phyloP scores from a whole-genome alignment of 345 rosid species.

The Rubroshorea leprosula region DNA sequence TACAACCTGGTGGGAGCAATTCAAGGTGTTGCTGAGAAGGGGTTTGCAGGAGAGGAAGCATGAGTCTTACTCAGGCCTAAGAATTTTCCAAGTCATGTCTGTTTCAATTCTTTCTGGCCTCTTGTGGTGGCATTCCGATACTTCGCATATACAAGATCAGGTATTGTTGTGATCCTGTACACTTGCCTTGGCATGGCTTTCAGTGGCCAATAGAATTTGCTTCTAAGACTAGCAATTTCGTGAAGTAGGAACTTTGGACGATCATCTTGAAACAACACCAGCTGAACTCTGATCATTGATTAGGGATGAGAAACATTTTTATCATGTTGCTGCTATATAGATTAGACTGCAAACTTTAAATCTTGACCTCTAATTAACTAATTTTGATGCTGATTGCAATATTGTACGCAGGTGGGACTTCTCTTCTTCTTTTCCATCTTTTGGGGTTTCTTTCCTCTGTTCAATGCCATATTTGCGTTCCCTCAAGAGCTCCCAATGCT shows the following conservation, averaged over 20 bases:
- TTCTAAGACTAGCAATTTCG: too few relatives aligned
- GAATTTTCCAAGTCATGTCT: conserved; percentile 78
- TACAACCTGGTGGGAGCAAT: conserved; percentile 81
- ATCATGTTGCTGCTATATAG: too few relatives aligned
- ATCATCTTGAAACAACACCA: too few relatives aligned
- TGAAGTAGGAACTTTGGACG: too few relatives aligned
- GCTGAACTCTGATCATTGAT: not conserved
- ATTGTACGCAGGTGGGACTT: conserved; percentile 61
- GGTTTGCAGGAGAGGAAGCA: conserved; percentile 80
- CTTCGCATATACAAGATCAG: conserved; percentile 79
- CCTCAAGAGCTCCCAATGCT: conserved; percentile 89
- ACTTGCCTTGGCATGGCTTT: too few relatives aligned
- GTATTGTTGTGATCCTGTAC: too few relatives aligned
- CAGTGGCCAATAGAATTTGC: too few relatives aligned
- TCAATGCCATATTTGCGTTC: conserved; percentile 73
- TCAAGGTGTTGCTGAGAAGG: conserved; percentile 57
- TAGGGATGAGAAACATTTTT: too few relatives aligned
- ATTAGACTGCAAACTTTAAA: too few relatives aligned
- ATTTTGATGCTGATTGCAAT: not conserved
- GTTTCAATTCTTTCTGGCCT: conserved; percentile 82
- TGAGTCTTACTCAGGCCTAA: conserved; percentile 74
- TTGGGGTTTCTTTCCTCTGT: conserved; percentile 90
- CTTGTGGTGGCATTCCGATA: conserved; percentile 82
- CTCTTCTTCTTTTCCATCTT: conserved; percentile 88
- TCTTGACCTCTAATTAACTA: not conserved